Base-by-base conservation (phyloP, 2,329 filamentous ascomycete species). In the Ophiostoma tasmaniense region DNA sequence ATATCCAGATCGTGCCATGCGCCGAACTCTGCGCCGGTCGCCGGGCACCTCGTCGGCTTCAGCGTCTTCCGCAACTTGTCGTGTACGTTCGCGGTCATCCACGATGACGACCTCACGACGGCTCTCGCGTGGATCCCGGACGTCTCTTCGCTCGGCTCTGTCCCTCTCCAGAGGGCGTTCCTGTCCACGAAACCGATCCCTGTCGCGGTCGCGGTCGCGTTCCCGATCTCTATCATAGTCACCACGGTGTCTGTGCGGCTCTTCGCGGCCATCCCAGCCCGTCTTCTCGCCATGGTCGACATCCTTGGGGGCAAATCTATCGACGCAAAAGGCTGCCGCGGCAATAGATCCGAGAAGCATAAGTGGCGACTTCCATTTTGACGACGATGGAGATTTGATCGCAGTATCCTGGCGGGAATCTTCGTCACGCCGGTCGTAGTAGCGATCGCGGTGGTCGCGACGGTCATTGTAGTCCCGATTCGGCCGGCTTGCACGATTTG, bases 271-370 rank as follows among this genome's bases (percentile, higher is more conserved):
- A 66, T 67, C 69, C 72, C 78, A 79, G 28, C 76, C 75, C 69
- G 80, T 78, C 70, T 78, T 78, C 28, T 79, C 78, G 68, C 78
- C 78, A 68, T 80, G 78, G 0, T 75, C 71, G 33, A 77, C 72
- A 13, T 78, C 79, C 69, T 77, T 78, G 66, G 79, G 79, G 78
- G 77, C 79, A 71, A 76, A 76, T 71, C 77, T 78, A 72, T 80
- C 76, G 1, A 77, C 77, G 4, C 76, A 75, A 28, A 78, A 73
- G 0, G 78, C 76, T 10, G 78, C 78, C 39, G 77, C 79, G 1
- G 76, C 78, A 52, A 80, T 74, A 25, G 76, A 75, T 28, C 79
- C 79, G 11, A 81, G 76, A 67, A 80, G 79, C 25, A 78, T 59
- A 20, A 80, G 73, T 8, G 78, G 77, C n/a, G 76, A 73, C 71